A percentile compares a stretch with the other conserved stretches of the same genome.
Conservation (phyloP, 176 grass and related monocot genomes). For the Oryza brachyantha region DNA sequence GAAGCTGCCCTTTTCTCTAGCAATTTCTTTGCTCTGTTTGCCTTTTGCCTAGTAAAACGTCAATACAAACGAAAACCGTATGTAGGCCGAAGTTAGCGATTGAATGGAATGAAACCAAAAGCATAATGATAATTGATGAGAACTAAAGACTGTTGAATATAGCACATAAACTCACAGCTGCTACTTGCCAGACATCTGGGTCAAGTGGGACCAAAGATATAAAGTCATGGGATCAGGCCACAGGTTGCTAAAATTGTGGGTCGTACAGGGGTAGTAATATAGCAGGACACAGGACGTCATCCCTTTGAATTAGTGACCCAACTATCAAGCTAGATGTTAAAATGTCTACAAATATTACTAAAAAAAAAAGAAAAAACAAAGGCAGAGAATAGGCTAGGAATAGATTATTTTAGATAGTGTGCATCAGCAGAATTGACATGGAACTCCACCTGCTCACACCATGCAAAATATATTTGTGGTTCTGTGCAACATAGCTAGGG, state of each 20-base stretch:
- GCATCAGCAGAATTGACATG: background rate
- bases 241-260: background rate
- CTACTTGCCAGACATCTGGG: background rate
- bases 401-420: background rate
- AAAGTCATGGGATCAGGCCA: background rate
- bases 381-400: background rate
- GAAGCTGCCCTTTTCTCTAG: conserved; percentile 67
- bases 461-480: background rate
- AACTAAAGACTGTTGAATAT: background rate
- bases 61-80: background rate
- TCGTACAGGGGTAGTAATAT: background rate
- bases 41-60: conserved; percentile 48
- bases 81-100: background rate
- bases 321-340: background rate
- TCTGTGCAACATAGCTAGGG: background rate
- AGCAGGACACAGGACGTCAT: background rate
- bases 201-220: background rate
- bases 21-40: conserved; percentile 79
- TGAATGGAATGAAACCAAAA: background rate
- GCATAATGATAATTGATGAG: background rate
- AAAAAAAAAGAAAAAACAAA: background rate
- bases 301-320: background rate
- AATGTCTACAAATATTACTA: background rate
- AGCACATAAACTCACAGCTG: background rate
- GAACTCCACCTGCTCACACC: background rate